These are phyloP conservation scores for Pyrus bretschneideri DNA, from an alignment of 306 rosid genomes.

Conservation along the genomic window DNA sequence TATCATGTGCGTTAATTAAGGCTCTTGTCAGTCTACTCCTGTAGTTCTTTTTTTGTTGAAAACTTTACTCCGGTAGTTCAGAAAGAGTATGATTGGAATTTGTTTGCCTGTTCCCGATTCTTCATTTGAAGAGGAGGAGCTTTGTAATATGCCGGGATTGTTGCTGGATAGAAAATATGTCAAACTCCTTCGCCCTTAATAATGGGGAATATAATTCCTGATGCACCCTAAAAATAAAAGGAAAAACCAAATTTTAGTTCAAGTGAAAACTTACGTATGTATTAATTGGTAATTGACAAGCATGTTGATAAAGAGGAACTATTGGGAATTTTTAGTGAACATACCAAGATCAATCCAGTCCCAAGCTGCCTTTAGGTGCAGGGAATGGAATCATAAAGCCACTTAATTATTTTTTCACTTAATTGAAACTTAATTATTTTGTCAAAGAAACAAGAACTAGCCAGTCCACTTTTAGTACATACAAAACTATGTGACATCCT, in stretches of 20 bases:
- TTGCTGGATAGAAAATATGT: constrained; percentile 71
- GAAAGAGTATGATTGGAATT: too few species aligned
- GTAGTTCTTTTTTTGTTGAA: too few species aligned
- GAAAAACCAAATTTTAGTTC: not conserved
- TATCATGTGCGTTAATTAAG: too few species aligned
- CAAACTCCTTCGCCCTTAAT: constrained; percentile 72
- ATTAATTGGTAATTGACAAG: not conserved
- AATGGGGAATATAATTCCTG: constrained; percentile 71
- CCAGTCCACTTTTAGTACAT: not conserved
- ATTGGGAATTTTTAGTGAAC: not conserved
- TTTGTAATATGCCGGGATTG: constrained; percentile 79
- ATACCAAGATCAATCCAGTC: too few species aligned
- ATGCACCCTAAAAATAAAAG: constrained; percentile 47
- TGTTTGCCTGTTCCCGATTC: not conserved
- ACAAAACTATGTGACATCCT: too few species aligned
- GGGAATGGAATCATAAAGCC: too few species aligned
- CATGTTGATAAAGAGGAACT: not conserved
- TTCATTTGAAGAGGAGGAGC: constrained; percentile 37
- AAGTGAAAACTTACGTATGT: not conserved
- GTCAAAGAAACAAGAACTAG: not conserved
- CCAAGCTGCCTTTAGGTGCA: too few species aligned
- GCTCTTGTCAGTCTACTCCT: too few species aligned
- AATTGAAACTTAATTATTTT: not conserved
- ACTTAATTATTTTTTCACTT: not conserved
- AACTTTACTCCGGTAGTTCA: too few species aligned